Evolutionary conservation across 805 yeast genomes (phyloP).

Genomic region (Tetrapisispora taiwanensis): DNA sequence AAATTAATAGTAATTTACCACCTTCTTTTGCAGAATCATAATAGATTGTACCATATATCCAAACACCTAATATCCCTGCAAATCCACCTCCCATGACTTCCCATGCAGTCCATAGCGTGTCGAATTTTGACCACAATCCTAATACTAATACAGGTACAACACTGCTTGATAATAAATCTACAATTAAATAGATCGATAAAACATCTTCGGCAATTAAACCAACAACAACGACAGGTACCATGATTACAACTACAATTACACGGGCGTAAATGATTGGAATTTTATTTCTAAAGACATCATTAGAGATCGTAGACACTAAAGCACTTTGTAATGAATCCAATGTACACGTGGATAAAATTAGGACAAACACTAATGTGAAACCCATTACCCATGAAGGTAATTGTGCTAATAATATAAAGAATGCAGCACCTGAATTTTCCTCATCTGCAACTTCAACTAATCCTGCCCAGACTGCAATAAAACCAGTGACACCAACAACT

Average conservation of each 20-base stretch:
- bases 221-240: slow-evolving; percentile 81
- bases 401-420: slow-evolving; percentile 56
- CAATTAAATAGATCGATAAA: slow-evolving; percentile 78
- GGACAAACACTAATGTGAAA: slow-evolving; percentile 64
- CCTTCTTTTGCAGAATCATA: slow-evolving; percentile 66
- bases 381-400: slow-evolving; percentile 86
- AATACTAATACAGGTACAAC: slow-evolving; percentile 76
- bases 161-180: slow-evolving; percentile 80
- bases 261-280: slow-evolving; percentile 59
- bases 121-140: slow-evolving; percentile 59
- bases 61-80: slow-evolving; percentile 72
- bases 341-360: slow-evolving; percentile 74
- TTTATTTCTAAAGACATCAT: slow-evolving; percentile 80
- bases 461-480: slow-evolving; percentile 87
- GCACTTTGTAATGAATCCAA: slow-evolving; percentile 86
- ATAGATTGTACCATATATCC: slow-evolving; percentile 75
- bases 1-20: slow-evolving; percentile 59
- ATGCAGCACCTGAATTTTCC: slow-evolving; percentile 53
- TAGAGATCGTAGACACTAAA: slow-evolving; percentile 77
- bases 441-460: slow-evolving; percentile 36
- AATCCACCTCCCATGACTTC: slow-evolving; percentile 79
- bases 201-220: slow-evolving; percentile 79
- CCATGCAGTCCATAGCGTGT: slow-evolving; percentile 56
- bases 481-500: slow-evolving; percentile 72
- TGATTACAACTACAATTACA: slow-evolving; percentile 56